Percentiles rank a stretch among this genome's conserved stretches.
Evolutionary conservation across 2,329 filamentous ascomycete species (phyloP).

Genomic region (Incumbomyces lentus): DNA sequence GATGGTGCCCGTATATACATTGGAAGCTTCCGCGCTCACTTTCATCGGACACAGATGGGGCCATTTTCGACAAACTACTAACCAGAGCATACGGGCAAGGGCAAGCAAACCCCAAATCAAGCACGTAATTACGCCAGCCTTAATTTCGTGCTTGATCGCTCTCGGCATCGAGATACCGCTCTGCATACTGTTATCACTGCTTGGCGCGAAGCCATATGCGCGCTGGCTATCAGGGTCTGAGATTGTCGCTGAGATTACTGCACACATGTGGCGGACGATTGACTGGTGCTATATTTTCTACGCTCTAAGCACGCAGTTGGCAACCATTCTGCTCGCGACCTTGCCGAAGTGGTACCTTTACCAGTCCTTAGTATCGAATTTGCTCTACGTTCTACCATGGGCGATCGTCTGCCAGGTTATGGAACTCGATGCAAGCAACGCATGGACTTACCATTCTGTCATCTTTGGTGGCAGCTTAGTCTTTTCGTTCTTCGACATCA

Average conservation of each 20-base stretch:
- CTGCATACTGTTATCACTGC: conserved; percentile 51
- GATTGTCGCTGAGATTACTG: conserved; percentile 49
- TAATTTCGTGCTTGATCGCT: conserved; percentile 44
- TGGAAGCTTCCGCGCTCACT: conserved; percentile 54
- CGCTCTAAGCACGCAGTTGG: conserved; percentile 54
- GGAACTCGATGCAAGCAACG: conserved; percentile 40
- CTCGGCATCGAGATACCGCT: conserved; percentile 51
- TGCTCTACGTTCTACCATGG: conserved; percentile 62
- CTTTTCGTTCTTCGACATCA: conserved; percentile 53
- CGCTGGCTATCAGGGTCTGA: conserved; percentile 49
- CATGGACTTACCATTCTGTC: conserved; percentile 57
- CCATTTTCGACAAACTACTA: not conserved
- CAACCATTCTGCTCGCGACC: conserved; percentile 54
- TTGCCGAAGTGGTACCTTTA: conserved; percentile 57
- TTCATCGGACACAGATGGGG: conserved; percentile 62
- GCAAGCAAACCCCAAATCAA: conserved; percentile 26
- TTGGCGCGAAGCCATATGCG: conserved; percentile 52
- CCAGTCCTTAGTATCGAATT: conserved; percentile 56
- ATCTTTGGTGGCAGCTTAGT: conserved; percentile 61
- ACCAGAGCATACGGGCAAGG: conserved; percentile 17
- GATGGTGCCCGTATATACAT: conserved; percentile 60
- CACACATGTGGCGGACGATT: conserved; percentile 55
- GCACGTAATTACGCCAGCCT: conserved; percentile 42
- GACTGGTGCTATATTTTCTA: conserved; percentile 64
- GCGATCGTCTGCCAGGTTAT: conserved; percentile 48